These are phyloP conservation scores for Brasilioporus rufonigricans DNA, from an alignment of 768 basidiomycete genomes.

Conservation along the genomic window DNA sequence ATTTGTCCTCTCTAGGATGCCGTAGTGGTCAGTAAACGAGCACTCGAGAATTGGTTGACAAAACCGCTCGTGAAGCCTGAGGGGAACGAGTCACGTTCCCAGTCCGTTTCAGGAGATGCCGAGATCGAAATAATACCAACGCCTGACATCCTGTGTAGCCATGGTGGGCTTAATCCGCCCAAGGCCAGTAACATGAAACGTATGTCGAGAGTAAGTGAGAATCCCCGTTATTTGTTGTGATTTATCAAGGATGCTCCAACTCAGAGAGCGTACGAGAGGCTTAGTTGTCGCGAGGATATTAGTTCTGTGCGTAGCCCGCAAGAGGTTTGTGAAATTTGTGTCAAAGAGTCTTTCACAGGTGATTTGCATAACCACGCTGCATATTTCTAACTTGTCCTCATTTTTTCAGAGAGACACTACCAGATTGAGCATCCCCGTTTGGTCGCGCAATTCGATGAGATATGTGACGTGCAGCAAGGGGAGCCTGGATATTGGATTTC, in stretches of 20 bases:
- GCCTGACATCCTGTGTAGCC: constrained; percentile 57
- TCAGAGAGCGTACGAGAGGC: constrained; percentile 26
- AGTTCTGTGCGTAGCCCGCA: constrained; percentile 44
- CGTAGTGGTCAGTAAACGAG: constrained; percentile 57
- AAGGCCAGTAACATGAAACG: constrained; percentile 67
- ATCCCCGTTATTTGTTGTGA: not conserved
- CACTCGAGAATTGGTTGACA: constrained; percentile 61
- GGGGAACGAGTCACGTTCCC: constrained; percentile 18
- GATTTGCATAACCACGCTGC: constrained; percentile 6
- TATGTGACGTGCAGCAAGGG: constrained; percentile 43
- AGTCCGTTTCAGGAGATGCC: constrained; percentile 13
- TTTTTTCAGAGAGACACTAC: constrained; percentile 60
- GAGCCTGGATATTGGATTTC: constrained; percentile 67
- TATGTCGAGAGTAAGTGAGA: constrained; percentile 48
- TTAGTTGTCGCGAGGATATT: constrained; percentile 42
- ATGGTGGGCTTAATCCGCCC: constrained; percentile 59
- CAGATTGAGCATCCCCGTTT: constrained; percentile 61
- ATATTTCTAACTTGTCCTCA: not conserved
- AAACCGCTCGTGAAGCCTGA: constrained; percentile 30
- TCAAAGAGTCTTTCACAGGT: constrained; percentile 59
- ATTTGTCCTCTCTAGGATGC: constrained; percentile 41
- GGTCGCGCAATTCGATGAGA: constrained; percentile 58
- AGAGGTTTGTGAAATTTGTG: constrained; percentile 64
- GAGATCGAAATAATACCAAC: constrained; percentile 30
- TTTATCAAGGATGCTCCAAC: not conserved